phyloP scores from a whole-genome alignment of 768 basidiomycete species.

The Psilocybe sp. region DNA sequence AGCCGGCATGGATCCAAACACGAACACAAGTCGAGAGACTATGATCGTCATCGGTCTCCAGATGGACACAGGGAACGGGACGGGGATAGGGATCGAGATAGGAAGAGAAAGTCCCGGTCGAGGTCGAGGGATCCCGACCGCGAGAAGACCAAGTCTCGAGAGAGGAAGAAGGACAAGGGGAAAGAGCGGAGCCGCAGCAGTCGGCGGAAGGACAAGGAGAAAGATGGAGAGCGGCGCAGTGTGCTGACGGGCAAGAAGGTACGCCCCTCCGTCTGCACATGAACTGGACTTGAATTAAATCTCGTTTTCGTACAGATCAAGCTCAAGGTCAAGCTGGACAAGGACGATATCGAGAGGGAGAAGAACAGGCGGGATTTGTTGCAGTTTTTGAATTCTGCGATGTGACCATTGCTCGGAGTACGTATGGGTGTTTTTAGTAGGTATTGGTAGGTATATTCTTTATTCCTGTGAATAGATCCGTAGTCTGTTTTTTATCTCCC shows the following conservation, averaged over 20 bases:
- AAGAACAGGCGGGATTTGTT: constrained; percentile 52
- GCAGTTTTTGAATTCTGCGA: constrained; percentile 55
- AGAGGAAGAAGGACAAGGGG: constrained; percentile 27
- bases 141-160: constrained; percentile 15
- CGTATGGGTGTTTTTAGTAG: not conserved
- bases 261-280: not conserved
- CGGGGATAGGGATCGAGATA: constrained; percentile 13
- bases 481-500: no score
- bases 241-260: constrained; percentile 65
- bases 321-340: constrained; percentile 60
- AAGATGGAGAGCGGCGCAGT: constrained; percentile 48
- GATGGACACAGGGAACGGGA: constrained; percentile 16
- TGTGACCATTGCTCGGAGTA: constrained; percentile 21
- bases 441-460: no score
- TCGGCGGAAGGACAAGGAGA: constrained; percentile 32
- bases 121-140: not conserved
- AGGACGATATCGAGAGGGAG: constrained; percentile 53
- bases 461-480: no score
- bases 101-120: constrained; percentile 1
- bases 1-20: not conserved
- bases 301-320: constrained; percentile 43
- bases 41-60: not conserved
- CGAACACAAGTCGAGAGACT: not conserved
- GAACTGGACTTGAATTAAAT: not conserved
- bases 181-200: constrained; percentile 29